Conservation (phyloP, 345 rosid genomes). For the Hevea brasiliensis region DNA sequence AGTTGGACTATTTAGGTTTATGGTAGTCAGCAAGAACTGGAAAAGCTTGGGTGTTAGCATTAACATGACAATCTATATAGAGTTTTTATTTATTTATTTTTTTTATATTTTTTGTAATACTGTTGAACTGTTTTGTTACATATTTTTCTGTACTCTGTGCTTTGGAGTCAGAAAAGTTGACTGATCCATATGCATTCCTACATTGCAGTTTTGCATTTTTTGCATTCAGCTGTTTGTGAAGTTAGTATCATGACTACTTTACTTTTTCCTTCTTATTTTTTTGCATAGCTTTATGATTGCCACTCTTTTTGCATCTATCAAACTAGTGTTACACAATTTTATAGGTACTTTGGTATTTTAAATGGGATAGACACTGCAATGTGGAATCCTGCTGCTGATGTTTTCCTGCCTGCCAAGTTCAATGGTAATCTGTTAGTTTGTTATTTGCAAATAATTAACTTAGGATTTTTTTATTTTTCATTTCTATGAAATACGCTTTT, state of each 20-base stretch:
- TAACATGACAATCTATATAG: no score
- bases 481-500: neutral
- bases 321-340: slow-evolving; percentile 9
- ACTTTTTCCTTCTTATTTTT: neutral
- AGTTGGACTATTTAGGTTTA: no score
- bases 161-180: no score
- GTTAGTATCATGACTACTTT: neutral
- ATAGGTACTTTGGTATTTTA: slow-evolving; percentile 54
- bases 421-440: slow-evolving; percentile 31
- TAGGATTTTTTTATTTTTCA: neutral
- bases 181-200: neutral
- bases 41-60: no score
- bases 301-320: neutral
- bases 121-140: no score
- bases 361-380: slow-evolving; percentile 52
- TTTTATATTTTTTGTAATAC: no score
- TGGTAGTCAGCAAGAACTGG: no score
- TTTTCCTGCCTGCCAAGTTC: slow-evolving; percentile 50
- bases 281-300: neutral
- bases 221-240: neutral
- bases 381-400: slow-evolving; percentile 57
- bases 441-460: neutral
- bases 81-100: no score
- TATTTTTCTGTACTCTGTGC: no score
- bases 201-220: neutral